phyloP scores from a whole-genome alignment of 495 filamentous ascomycete genomes.

The Neurospora sp. region DNA sequence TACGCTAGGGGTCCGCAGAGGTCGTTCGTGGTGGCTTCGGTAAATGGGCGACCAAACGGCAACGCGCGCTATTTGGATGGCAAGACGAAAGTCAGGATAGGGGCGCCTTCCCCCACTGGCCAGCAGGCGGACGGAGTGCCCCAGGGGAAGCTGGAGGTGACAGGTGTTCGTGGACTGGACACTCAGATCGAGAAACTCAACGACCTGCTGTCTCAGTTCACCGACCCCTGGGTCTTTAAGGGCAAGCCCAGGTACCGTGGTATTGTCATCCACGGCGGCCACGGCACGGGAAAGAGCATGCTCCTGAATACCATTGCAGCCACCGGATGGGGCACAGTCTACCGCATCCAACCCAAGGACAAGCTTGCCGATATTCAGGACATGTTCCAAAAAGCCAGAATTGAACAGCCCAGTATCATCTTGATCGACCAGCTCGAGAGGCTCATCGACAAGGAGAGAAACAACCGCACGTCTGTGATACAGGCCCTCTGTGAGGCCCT shows the following conservation, averaged over 20 bases:
- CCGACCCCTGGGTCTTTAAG: slow-evolving; percentile 17
- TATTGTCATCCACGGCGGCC: slow-evolving; percentile 70
- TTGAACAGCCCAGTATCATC: slow-evolving; percentile 68
- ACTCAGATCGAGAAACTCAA: slow-evolving; percentile 57
- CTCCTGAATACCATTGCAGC: slow-evolving; percentile 55
- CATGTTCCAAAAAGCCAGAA: slow-evolving; percentile 60
- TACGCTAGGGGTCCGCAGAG: slow-evolving; percentile 33
- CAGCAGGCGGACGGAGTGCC: slow-evolving; percentile 9
- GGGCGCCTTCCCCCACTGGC: not conserved
- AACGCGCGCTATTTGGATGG: slow-evolving; percentile 30
- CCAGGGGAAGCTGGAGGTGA: slow-evolving; percentile 27
- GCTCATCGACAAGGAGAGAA: slow-evolving; percentile 56
- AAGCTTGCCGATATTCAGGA: slow-evolving; percentile 52
- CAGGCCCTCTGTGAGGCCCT: slow-evolving; percentile 42
- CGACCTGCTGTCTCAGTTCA: slow-evolving; percentile 51
- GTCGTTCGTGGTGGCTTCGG: slow-evolving; percentile 35
- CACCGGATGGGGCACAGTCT: slow-evolving; percentile 59
- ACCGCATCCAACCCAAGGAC: slow-evolving; percentile 46
- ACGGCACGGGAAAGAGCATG: slow-evolving; percentile 73
- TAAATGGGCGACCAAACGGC: slow-evolving; percentile 29
- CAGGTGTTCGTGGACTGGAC: slow-evolving; percentile 52
- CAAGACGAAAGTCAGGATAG: slow-evolving; percentile 28
- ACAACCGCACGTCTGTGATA: slow-evolving; percentile 35
- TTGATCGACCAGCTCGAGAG: slow-evolving; percentile 74
- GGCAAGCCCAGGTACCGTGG: slow-evolving; percentile 34